Evolutionary conservation across 176 grass and related monocot species (phyloP).

Genomic region (Calamus simplicifolius): DNA sequence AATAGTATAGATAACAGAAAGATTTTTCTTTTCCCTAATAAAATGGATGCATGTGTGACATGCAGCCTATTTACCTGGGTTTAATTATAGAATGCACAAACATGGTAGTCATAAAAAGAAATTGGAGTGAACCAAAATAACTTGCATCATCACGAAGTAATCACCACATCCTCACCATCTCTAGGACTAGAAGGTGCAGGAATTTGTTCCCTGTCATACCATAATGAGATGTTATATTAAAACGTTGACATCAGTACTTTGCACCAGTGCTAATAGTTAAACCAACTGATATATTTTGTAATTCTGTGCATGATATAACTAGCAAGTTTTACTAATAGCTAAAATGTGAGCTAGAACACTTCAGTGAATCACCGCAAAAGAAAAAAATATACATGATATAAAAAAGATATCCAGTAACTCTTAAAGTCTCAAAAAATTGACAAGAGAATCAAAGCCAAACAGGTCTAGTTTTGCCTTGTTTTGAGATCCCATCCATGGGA

Average conservation of each 20-base stretch:
- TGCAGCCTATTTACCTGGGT: too few species aligned
- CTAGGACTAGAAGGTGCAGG: slow-evolving; percentile 79
- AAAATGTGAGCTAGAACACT: background rate
- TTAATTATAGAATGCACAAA: too few species aligned
- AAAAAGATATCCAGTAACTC: slow-evolving; percentile 30
- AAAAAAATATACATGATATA: slow-evolving; percentile 8
- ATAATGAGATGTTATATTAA: slow-evolving; percentile 40
- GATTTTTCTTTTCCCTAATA: too few species aligned
- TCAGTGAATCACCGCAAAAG: background rate
- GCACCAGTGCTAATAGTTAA: too few species aligned
- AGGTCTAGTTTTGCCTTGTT: slow-evolving; percentile 89
- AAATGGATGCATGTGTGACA: too few species aligned
- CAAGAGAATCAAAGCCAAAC: slow-evolving; percentile 99
- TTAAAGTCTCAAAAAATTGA: slow-evolving; percentile 97
- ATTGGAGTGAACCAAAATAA: slow-evolving; percentile 21
- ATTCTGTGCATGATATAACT: too few species aligned
- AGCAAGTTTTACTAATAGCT: too few species aligned
- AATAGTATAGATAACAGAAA: too few species aligned
- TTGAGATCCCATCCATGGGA: slow-evolving; percentile 31
- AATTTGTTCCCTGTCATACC: slow-evolving; percentile 98
- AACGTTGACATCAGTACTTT: background rate
- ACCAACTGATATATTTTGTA: too few species aligned
- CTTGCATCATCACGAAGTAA: slow-evolving; percentile 61
- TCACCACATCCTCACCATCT: slow-evolving; percentile 86
- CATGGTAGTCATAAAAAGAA: too few species aligned